These are phyloP conservation scores for Vigna nakashimae DNA, from an alignment of 306 rosid genomes.

Conservation along the genomic window DNA sequence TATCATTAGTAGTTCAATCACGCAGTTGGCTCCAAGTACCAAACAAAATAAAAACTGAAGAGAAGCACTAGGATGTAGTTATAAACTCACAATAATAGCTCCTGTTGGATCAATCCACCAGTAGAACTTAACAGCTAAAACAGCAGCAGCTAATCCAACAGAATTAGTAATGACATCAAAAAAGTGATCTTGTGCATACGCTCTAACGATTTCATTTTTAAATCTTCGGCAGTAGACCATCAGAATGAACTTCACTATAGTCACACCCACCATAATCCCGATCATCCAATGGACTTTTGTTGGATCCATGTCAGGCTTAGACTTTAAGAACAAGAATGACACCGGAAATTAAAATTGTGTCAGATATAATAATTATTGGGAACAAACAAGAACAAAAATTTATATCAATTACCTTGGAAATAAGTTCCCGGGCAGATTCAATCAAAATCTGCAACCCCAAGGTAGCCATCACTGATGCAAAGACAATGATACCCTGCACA, in stretches of 20 bases:
- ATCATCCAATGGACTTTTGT: slow-evolving; percentile 63
- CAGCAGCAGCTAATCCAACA: slow-evolving; percentile 85
- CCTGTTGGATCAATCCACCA: slow-evolving; percentile 92
- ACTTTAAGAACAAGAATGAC: slow-evolving; percentile 44
- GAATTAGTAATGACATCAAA: slow-evolving; percentile 84
- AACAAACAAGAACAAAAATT: slow-evolving; percentile 25
- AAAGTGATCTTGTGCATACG: slow-evolving; percentile 82
- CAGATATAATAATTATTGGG: background rate
- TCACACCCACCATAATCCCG: slow-evolving; percentile 72
- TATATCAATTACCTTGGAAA: slow-evolving; percentile 48
- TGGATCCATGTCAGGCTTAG: slow-evolving; percentile 47
- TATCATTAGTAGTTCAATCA: background rate
- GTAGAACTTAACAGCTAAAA: slow-evolving; percentile 59
- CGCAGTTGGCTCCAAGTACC: too few species aligned
- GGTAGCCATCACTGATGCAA: slow-evolving; percentile 91
- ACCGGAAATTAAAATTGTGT: background rate
- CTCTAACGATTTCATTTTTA: slow-evolving; percentile 70
- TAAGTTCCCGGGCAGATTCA: slow-evolving; percentile 62
- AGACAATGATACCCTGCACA: slow-evolving; percentile 85
- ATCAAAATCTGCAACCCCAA: slow-evolving; percentile 80
- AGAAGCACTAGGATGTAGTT: background rate
- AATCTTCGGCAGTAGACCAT: slow-evolving; percentile 81
- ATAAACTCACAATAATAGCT: slow-evolving; percentile 76
- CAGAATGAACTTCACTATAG: slow-evolving; percentile 76
- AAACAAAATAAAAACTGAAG: background rate